Evolutionary conservation across 2,329 filamentous ascomycete species (phyloP).

Genomic region (Blastomyces parvus): DNA sequence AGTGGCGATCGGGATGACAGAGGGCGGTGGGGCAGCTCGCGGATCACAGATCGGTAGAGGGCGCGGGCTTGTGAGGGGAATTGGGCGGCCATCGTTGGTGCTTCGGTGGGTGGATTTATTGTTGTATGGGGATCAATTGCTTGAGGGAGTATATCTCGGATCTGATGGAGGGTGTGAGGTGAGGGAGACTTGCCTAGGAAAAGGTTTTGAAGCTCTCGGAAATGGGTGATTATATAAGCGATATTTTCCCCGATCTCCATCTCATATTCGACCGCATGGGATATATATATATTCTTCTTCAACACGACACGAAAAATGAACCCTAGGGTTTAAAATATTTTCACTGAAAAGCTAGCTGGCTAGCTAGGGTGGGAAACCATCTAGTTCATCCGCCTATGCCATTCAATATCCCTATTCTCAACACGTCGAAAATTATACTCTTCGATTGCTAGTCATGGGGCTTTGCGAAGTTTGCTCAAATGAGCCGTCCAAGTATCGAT

Average conservation of each 20-base stretch:
- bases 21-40: conserved; percentile 70
- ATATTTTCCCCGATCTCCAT: neutral
- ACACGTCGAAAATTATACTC: neutral
- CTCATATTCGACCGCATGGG: too few species aligned
- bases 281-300: too few species aligned
- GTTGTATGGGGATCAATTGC: neutral
- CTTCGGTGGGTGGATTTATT: neutral
- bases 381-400: neutral
- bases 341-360: neutral
- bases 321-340: neutral
- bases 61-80: conserved; percentile 48
- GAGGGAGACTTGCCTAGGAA: too few species aligned
- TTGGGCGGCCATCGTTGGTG: conserved; percentile 13
- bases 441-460: conserved; percentile 7
- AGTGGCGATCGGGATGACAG: conserved; percentile 56
- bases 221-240: neutral
- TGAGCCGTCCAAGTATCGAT: conserved; percentile 25
- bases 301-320: neutral
- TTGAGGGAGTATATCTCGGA: too few species aligned
- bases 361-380: neutral
- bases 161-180: too few species aligned
- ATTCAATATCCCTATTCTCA: neutral
- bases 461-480: conserved; percentile 24
- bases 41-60: conserved; percentile 78
- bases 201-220: neutral